These are phyloP conservation scores for Raffaelea albimanens DNA, from an alignment of 2,329 filamentous ascomycete genomes.

Conservation along the genomic window DNA sequence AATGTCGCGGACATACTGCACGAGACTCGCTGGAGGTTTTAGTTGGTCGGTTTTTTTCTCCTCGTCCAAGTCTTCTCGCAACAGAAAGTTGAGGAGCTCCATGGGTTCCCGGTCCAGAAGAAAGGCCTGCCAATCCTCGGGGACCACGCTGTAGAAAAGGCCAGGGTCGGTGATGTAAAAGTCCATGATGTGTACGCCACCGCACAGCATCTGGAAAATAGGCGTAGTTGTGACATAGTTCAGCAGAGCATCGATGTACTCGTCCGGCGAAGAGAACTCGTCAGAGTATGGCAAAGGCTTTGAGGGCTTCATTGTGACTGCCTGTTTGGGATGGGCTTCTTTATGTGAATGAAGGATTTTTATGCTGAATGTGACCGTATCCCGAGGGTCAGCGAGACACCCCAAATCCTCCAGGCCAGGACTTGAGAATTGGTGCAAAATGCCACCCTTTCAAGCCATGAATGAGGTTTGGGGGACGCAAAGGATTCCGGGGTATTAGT, in stretches of 20 bases:
- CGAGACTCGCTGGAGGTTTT: conserved; percentile 43
- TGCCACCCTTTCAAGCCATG: too few species aligned
- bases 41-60: conserved; percentile 13
- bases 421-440: too few species aligned
- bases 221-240: conserved; percentile 65
- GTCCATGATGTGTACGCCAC: conserved; percentile 93
- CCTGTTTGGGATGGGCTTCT: not conserved
- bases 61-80: conserved; percentile 61
- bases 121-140: conserved; percentile 72
- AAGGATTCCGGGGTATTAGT: too few species aligned
- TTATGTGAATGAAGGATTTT: not conserved
- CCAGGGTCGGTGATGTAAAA: conserved; percentile 84
- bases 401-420: too few species aligned
- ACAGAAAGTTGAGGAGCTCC: conserved; percentile 68
- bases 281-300: conserved; percentile 57
- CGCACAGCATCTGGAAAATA: conserved; percentile 80
- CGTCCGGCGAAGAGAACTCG: conserved; percentile 60
- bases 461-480: too few species aligned
- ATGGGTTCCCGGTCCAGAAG: conserved; percentile 63
- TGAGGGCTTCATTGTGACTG: conserved; percentile 9
- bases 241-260: conserved; percentile 71
- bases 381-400: too few species aligned
- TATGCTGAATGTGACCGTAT: too few species aligned
- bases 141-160: conserved; percentile 69
- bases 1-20: conserved; percentile 64